Conservation (phyloP, 169 alveolate genomes). For the Eimeria maxima region DNA sequence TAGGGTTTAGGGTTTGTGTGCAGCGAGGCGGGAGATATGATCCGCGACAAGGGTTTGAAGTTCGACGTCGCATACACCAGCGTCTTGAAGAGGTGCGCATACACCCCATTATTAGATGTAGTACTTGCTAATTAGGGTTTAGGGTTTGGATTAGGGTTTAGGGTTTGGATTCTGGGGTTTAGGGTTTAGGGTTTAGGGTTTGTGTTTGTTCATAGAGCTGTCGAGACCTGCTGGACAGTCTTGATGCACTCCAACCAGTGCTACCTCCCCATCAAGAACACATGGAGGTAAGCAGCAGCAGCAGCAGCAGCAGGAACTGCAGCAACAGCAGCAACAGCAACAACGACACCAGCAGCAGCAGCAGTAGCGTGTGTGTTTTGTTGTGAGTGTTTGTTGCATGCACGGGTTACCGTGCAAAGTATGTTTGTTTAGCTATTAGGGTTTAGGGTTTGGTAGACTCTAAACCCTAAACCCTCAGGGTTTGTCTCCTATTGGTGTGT, state of each 20-base stretch:
- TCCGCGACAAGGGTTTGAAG: constrained; percentile 91
- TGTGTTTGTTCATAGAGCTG: constrained; percentile 51
- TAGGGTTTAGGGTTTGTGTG: constrained; percentile 40
- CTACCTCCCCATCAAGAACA: constrained; percentile 94
- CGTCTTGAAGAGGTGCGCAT: constrained; percentile 96
- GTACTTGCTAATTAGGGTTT: no score
- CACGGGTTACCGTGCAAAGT: no score
- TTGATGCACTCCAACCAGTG: constrained; percentile 94
- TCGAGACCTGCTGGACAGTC: constrained; percentile 94
- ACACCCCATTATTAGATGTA: no score
- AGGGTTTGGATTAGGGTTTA: constrained; percentile 2
- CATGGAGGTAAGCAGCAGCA: constrained; percentile 89
- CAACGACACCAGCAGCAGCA: no score
- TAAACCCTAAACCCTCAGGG: constrained; percentile 2
- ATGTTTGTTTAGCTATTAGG: background rate
- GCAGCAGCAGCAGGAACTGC: background rate
- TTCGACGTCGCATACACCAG: constrained; percentile 98
- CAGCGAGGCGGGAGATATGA: constrained; percentile 95
- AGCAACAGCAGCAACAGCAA: no score
- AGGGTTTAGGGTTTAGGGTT: constrained; percentile 34
- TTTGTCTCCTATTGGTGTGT: background rate
- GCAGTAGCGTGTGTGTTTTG: no score
- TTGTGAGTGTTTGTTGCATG: no score
- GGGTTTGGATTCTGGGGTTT: constrained; percentile 26
- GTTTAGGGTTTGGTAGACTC: background rate